Evolutionary conservation across 192 early-diverging fungal species (phyloP).

Genomic region (Coemansia sp.): DNA sequence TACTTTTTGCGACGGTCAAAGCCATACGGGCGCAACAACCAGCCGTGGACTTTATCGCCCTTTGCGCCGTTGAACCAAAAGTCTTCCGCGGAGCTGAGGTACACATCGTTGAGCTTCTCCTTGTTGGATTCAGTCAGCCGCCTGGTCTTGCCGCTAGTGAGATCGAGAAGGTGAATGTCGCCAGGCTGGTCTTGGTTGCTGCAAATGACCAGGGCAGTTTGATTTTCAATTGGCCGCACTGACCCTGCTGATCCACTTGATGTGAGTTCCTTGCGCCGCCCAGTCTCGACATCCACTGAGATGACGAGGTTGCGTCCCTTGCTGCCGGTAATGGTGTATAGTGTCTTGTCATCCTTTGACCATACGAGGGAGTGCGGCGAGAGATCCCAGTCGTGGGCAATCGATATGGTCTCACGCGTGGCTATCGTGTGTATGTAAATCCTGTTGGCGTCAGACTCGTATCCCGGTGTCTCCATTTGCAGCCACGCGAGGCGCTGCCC

Average conservation of each 20-base stretch:
- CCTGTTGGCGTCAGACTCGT: conserved; percentile 68
- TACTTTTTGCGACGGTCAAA: conserved; percentile 61
- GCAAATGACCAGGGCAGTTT: conserved; percentile 49
- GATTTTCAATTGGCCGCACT: conserved; percentile 34
- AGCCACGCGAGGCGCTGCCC: conserved; percentile 69
- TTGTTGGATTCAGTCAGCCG: conserved; percentile 57
- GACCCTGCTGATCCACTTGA: conserved; percentile 16
- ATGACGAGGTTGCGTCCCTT: conserved; percentile 24
- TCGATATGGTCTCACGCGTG: conserved; percentile 45
- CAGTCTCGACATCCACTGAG: conserved; percentile 18
- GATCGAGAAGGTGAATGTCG: conserved; percentile 42
- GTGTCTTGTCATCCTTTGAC: conserved; percentile 25
- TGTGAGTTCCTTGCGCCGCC: conserved; percentile 29
- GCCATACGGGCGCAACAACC: conserved; percentile 32
- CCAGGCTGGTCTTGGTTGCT: conserved; percentile 41
- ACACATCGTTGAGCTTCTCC: conserved; percentile 37
- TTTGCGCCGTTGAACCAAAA: conserved; percentile 67
- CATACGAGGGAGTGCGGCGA: conserved; percentile 55
- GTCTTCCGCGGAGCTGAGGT: conserved; percentile 61
- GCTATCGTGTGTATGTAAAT: conserved; percentile 61
- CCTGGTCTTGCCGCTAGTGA: conserved; percentile 39
- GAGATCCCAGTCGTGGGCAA: conserved; percentile 65
- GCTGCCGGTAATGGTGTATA: conserved; percentile 22
- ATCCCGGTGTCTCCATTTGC: conserved; percentile 70
- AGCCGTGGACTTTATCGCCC: conserved; percentile 43